phyloP scores from a whole-genome alignment of 441 rosid species.

The Syzygium syzygioides region DNA sequence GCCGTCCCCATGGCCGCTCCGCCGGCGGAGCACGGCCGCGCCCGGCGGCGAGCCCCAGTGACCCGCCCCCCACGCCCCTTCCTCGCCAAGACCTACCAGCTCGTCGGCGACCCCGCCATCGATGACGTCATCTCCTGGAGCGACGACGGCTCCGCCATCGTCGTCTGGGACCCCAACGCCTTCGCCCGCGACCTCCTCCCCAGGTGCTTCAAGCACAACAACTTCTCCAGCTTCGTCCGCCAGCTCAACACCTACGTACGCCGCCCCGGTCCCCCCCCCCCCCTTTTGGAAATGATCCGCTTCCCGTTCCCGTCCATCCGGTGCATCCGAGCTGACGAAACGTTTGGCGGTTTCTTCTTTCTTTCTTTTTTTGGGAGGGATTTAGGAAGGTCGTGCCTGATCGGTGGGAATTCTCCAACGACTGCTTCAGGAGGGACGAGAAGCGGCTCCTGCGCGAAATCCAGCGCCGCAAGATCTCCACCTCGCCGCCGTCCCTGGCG shows the following conservation, averaged over 20 bases:
- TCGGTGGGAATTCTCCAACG: constrained; percentile 73
- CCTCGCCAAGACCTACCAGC: constrained; percentile 3
- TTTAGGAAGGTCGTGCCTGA: constrained; percentile 52
- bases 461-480: constrained; percentile 48
- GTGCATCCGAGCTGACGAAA: background rate
- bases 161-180: background rate
- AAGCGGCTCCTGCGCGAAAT: constrained; percentile 54
- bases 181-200: constrained; percentile 3
- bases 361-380: too few species aligned
- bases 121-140: background rate
- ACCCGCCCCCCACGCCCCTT: background rate
- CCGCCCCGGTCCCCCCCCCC: background rate
- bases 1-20: background rate
- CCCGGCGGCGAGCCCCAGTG: background rate
- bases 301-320: background rate
- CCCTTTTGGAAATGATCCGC: too few species aligned
- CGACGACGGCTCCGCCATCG: background rate
- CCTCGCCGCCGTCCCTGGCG: constrained; percentile 7
- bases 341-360: background rate
- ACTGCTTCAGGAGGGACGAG: constrained; percentile 49
- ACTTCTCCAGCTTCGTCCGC: background rate
- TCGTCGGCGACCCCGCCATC: constrained; percentile 1
- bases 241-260: constrained; percentile 5
- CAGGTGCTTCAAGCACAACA: background rate
- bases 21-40: too few species aligned